Conservation (phyloP, 495 filamentous ascomycete species). For the Annulohypoxylon maeteangense region DNA sequence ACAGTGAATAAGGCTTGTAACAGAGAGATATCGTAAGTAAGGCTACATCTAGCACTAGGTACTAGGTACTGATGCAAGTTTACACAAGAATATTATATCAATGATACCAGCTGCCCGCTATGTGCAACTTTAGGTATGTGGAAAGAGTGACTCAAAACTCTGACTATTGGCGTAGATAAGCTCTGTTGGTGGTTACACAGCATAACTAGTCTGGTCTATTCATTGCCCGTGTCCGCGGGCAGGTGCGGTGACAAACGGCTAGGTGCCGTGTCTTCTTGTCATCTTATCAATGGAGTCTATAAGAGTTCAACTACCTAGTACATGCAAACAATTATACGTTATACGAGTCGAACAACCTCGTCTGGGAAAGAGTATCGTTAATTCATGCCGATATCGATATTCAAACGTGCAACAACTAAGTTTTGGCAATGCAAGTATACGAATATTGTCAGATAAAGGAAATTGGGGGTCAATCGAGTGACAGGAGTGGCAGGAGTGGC, state of each 20-base stretch:
- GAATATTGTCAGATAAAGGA: not conserved
- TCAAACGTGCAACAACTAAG: too few relatives aligned
- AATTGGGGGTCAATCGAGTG: not conserved
- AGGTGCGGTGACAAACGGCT: too few relatives aligned
- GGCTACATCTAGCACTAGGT: not conserved
- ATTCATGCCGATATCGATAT: not conserved
- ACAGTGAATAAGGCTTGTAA: not conserved
- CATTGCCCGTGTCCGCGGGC: not conserved
- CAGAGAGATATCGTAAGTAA: not conserved
- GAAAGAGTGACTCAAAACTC: not conserved
- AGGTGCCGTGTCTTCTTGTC: too few relatives aligned
- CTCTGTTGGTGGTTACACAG: constrained; percentile 12
- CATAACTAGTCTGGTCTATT: not conserved
- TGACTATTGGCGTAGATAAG: not conserved
- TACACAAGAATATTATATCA: not conserved
- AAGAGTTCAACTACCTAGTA: too few relatives aligned
- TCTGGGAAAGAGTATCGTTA: not conserved
- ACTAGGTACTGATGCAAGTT: not conserved
- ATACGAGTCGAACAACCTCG: not conserved
- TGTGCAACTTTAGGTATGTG: not conserved
- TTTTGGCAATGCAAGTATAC: too few relatives aligned
- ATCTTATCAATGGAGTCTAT: too few relatives aligned
- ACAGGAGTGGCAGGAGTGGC: too few relatives aligned
- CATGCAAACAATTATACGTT: too few relatives aligned
- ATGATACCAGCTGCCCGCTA: not conserved